phyloP scores from a whole-genome alignment of 176 grass and related monocot genomes.

The Cenchrus purpureus region DNA sequence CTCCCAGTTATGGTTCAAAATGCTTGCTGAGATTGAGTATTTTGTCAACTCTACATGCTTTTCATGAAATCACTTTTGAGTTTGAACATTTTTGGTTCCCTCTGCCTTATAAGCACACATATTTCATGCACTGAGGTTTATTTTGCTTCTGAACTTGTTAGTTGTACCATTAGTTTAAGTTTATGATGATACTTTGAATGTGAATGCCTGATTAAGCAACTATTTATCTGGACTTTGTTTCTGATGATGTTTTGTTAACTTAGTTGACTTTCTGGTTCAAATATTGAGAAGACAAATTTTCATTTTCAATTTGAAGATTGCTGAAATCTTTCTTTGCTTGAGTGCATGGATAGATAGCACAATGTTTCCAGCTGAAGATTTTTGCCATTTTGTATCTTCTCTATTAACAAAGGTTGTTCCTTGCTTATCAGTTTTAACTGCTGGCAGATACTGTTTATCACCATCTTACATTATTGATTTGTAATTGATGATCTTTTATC shows the following conservation, averaged over 20 bases:
- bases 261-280: slow-evolving; percentile 8
- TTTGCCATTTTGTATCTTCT: slow-evolving; percentile 67
- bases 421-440: slow-evolving; percentile 8
- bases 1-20: neutral
- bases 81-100: slow-evolving; percentile 6
- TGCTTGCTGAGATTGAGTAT: neutral
- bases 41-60: neutral
- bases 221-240: neutral
- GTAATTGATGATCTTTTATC: neutral
- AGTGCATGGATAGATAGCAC: slow-evolving; percentile 52
- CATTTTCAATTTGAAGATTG: slow-evolving; percentile 68
- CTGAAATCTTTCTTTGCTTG: slow-evolving; percentile 69
- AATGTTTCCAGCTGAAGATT: slow-evolving; percentile 52
- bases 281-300: slow-evolving; percentile 63
- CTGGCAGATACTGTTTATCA: neutral
- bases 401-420: slow-evolving; percentile 51
- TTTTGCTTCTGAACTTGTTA: neutral
- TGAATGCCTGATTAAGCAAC: neutral
- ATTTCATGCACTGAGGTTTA: slow-evolving; percentile 1
- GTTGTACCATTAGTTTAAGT: neutral
- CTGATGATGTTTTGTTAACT: neutral
- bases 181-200: neutral
- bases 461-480: slow-evolving; percentile 17
- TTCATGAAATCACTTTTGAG: neutral
- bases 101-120: neutral